Percentiles rank a stretch among this genome's conserved stretches.
Evolutionary conservation across 2,329 filamentous ascomycete species (phyloP).

Genomic region (Aspergillus ochraceus): DNA sequence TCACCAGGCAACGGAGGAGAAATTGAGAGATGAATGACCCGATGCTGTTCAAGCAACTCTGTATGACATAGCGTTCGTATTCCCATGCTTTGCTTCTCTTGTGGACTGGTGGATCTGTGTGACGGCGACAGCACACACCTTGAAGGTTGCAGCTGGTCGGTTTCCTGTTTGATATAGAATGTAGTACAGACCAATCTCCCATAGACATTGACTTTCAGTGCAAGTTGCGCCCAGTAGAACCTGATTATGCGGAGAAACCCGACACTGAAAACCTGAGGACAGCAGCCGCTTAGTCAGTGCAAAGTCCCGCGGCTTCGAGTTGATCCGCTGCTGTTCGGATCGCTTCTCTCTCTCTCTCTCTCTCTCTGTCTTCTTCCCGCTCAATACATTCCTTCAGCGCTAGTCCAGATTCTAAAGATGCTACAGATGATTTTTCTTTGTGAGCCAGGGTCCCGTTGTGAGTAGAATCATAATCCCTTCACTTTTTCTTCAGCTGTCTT

Average conservation of each 20-base stretch:
- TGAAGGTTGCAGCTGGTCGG: not conserved
- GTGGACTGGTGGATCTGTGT: constrained; percentile 1
- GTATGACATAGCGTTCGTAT: constrained; percentile 13
- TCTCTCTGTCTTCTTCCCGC: constrained; percentile 9
- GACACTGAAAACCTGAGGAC: not conserved
- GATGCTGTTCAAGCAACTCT: not conserved
- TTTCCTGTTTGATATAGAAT: constrained; percentile 4
- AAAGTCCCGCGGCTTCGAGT: constrained; percentile 19
- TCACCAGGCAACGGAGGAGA: not conserved
- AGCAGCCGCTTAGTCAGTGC: constrained; percentile 19
- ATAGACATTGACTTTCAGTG: constrained; percentile 1
- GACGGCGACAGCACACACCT: constrained; percentile 5
- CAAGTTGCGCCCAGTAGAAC: not conserved
- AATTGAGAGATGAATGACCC: not conserved
- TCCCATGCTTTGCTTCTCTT: not conserved
- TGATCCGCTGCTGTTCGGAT: constrained; percentile 20
- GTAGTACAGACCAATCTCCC: constrained; percentile 4
- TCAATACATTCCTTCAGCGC: constrained; percentile 9
- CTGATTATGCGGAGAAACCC: not conserved
- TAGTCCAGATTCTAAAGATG: constrained; percentile 20
- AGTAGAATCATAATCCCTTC: constrained; percentile 13
- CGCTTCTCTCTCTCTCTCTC: constrained; percentile 7
- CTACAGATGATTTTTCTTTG: constrained; percentile 22
- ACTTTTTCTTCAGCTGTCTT: not conserved
- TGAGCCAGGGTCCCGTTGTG: constrained; percentile 21